Percentiles rank a stretch among this genome's conserved stretches.
These are phyloP conservation scores for Phyllosticta capitalensis DNA, from an alignment of 2,329 filamentous ascomycete genomes.

Conservation along the genomic window DNA sequence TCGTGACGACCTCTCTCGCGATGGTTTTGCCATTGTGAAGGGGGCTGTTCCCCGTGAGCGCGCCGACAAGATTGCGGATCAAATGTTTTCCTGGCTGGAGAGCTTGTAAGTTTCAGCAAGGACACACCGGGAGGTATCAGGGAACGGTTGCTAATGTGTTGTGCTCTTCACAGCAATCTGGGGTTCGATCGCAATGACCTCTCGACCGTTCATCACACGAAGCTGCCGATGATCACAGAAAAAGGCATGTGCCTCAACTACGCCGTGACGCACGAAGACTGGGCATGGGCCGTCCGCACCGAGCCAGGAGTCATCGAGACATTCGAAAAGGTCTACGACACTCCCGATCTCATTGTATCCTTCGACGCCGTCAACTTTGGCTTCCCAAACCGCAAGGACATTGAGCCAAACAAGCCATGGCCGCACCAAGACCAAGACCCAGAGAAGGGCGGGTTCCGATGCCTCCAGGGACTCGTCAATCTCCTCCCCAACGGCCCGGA, in stretches of 20 bases:
- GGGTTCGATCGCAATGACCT: slow-evolving; percentile 22
- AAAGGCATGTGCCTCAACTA: slow-evolving; percentile 36
- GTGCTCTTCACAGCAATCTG: slow-evolving; percentile 26
- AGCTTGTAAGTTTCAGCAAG: slow-evolving; percentile 24
- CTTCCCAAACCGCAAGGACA: slow-evolving; percentile 28
- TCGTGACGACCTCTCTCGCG: slow-evolving; percentile 26
- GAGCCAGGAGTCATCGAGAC: slow-evolving; percentile 33
- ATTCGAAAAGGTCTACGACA: slow-evolving; percentile 35
- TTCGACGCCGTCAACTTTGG: slow-evolving; percentile 33
- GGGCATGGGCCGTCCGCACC: slow-evolving; percentile 33
- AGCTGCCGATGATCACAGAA: slow-evolving; percentile 28
- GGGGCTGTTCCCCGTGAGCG: slow-evolving; percentile 34
- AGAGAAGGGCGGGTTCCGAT: slow-evolving; percentile 31
- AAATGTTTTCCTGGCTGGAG: slow-evolving; percentile 23
- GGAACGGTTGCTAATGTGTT: no score
- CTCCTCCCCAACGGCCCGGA: slow-evolving; percentile 35
- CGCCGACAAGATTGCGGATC: slow-evolving; percentile 29
- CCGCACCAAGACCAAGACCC: slow-evolving; percentile 38
- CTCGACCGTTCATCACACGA: slow-evolving; percentile 33
- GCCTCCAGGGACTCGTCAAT: slow-evolving; percentile 38
- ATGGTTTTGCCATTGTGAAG: slow-evolving; percentile 41
- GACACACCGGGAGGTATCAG: no score
- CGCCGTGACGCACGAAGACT: slow-evolving; percentile 32
- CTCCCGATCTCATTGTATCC: slow-evolving; percentile 20
- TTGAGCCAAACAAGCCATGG: slow-evolving; percentile 33